These are phyloP conservation scores for Lodderomyces margitis DNA, from an alignment of 1,139 yeast species.

Conservation along the genomic window DNA sequence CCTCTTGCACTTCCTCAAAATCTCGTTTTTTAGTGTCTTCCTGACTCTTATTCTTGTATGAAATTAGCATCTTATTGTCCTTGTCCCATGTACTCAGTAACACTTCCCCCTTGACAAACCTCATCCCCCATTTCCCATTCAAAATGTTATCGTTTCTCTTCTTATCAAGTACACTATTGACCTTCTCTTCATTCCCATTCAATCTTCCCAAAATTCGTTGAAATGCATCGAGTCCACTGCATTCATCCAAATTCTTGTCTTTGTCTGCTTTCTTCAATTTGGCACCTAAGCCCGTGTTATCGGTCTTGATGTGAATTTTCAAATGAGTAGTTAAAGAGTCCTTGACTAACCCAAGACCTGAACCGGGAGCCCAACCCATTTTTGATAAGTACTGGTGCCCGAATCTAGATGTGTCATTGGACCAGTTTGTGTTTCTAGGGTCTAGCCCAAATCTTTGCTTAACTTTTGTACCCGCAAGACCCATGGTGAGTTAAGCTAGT, in stretches of 20 bases:
- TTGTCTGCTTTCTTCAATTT: constrained; percentile 53
- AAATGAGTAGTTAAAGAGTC: constrained; percentile 75
- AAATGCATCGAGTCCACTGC: constrained; percentile 88
- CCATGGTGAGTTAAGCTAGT: constrained; percentile 45
- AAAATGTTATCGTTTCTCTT: constrained; percentile 66
- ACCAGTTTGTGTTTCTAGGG: constrained; percentile 95
- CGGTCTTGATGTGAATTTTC: constrained; percentile 77
- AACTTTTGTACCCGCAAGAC: constrained; percentile 80
- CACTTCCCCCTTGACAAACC: constrained; percentile 81
- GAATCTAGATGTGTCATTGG: constrained; percentile 78
- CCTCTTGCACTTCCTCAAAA: constrained; percentile 13
- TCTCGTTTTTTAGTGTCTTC: constrained; percentile 12
- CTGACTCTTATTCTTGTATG: constrained; percentile 14
- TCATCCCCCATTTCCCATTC: constrained; percentile 82
- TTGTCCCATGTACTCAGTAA: constrained; percentile 82
- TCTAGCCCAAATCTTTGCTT: constrained; percentile 88
- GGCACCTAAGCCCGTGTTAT: constrained; percentile 85
- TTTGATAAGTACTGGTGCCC: constrained; percentile 83
- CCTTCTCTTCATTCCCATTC: constrained; percentile 68
- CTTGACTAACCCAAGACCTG: constrained; percentile 74
- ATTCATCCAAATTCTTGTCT: constrained; percentile 65
- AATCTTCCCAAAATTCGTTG: constrained; percentile 86
- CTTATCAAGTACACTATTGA: constrained; percentile 58
- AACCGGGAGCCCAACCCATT: constrained; percentile 91
- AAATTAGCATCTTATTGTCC: constrained; percentile 43